These are phyloP conservation scores for Uncinocarpus reesii DNA, from an alignment of 2,329 filamentous ascomycete genomes.

Conservation along the genomic window DNA sequence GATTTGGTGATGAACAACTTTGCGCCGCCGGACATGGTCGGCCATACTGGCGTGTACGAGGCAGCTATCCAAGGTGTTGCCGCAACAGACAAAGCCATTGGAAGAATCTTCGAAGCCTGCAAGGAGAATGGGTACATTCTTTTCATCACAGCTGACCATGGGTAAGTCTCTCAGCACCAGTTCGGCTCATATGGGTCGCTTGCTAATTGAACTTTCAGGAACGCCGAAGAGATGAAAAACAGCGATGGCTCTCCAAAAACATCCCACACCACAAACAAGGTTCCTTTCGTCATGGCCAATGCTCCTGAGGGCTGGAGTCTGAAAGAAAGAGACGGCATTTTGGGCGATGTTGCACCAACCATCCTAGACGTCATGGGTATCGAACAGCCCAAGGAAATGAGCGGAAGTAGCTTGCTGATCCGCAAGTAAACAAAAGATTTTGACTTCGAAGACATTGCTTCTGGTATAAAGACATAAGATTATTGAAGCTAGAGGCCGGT, in stretches of 20 bases:
- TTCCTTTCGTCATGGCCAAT: slow-evolving; percentile 97
- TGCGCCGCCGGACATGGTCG: slow-evolving; percentile 97
- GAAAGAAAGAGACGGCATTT: slow-evolving; percentile 74
- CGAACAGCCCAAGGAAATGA: slow-evolving; percentile 84
- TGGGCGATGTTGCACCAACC: slow-evolving; percentile 95
- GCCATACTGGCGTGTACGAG: slow-evolving; percentile 94
- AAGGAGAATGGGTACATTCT: slow-evolving; percentile 87
- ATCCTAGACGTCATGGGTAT: slow-evolving; percentile 84
- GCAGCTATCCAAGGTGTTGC: slow-evolving; percentile 76
- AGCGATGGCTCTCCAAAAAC: slow-evolving; percentile 94
- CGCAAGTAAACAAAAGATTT: slow-evolving; percentile 6
- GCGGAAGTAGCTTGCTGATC: slow-evolving; percentile 69
- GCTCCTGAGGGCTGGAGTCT: slow-evolving; percentile 81
- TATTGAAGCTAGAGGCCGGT: not conserved
- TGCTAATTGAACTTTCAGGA: slow-evolving; percentile 37
- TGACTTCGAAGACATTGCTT: not conserved
- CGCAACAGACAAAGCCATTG: slow-evolving; percentile 89
- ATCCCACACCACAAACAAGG: slow-evolving; percentile 94
- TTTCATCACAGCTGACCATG: slow-evolving; percentile 93
- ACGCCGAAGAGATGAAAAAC: slow-evolving; percentile 98
- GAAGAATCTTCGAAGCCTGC: slow-evolving; percentile 82
- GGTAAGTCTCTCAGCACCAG: slow-evolving; percentile 41
- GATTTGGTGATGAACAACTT: slow-evolving; percentile 99
- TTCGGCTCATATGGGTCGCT: not conserved
- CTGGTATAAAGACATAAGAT: not conserved